A percentile compares a stretch with the other conserved stretches of the same genome.
These are phyloP conservation scores for Scenedesmus sp. DNA, from an alignment of 163 green algal genomes.

Conservation along the genomic window DNA sequence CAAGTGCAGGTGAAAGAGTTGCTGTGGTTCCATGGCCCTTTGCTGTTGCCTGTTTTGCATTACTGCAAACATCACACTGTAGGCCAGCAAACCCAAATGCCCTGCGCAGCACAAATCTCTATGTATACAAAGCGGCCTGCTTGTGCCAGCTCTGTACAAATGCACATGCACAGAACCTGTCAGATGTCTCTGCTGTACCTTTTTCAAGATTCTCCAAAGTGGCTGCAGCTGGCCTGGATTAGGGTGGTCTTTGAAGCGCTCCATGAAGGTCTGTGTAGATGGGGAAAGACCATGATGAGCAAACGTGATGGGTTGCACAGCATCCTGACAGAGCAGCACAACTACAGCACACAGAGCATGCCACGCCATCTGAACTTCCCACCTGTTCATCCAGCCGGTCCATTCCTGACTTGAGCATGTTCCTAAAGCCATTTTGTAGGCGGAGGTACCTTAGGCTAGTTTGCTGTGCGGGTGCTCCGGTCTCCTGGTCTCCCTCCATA, in stretches of 20 bases:
- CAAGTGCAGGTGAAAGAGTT: no score
- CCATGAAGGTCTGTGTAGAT: neutral
- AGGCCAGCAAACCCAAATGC: no score
- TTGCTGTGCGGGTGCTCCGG: neutral
- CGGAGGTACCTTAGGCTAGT: conserved; percentile 44
- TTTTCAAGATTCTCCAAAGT: neutral
- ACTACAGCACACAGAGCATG: neutral
- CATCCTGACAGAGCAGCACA: neutral
- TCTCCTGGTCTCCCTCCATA: conserved; percentile 10
- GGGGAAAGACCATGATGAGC: neutral
- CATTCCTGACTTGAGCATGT: conserved; percentile 36
- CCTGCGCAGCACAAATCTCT: no score
- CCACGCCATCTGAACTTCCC: neutral
- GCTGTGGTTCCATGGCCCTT: no score
- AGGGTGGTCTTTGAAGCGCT: neutral
- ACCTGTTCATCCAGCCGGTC: conserved; percentile 40
- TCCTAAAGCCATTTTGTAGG: conserved; percentile 35
- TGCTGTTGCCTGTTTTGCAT: no score
- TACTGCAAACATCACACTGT: no score
- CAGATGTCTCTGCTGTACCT: neutral
- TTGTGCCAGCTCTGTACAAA: neutral
- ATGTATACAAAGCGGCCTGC: neutral
- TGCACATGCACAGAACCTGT: neutral
- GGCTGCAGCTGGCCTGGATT: neutral
- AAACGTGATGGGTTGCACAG: neutral